These are phyloP conservation scores for Orychophragmus violaceus DNA, from an alignment of 345 rosid species.

Conservation along the genomic window DNA sequence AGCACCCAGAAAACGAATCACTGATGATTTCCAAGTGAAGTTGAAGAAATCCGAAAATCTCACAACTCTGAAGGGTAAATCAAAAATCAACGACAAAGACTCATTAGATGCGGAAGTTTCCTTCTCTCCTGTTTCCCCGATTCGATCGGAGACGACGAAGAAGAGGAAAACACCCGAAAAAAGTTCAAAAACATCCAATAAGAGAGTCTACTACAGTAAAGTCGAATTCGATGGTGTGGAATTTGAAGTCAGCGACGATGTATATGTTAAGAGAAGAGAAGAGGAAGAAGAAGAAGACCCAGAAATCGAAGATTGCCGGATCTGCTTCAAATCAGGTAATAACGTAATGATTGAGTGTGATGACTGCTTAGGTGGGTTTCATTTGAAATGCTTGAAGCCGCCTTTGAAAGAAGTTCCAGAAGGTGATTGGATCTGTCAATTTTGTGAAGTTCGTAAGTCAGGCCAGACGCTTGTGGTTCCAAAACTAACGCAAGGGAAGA, in stretches of 20 bases:
- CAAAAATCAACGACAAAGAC: background rate
- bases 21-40: background rate
- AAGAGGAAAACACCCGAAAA: conserved; percentile 31
- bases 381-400: conserved; percentile 80
- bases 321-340: conserved; percentile 64
- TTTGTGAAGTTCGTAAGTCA: conserved; percentile 51
- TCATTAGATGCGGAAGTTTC: conserved; percentile 21
- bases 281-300: conserved; percentile 65
- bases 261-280: conserved; percentile 81
- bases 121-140: conserved; percentile 54
- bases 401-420: conserved; percentile 78
- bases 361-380: conserved; percentile 85
- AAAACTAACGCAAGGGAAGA: conserved; percentile 58
- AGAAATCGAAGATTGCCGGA: conserved; percentile 69
- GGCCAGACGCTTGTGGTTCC: conserved; percentile 52
- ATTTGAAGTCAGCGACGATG: conserved; percentile 72
- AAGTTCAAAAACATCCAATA: conserved; percentile 19
- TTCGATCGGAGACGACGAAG: conserved; percentile 43
- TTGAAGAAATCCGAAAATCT: background rate
- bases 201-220: conserved; percentile 60
- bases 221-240: conserved; percentile 66
- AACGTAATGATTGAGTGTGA: conserved; percentile 84
- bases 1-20: conserved; percentile 3
- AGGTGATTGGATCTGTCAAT: conserved; percentile 83
- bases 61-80: background rate